Evolutionary conservation across 345 rosid genomes (phyloP).

Genomic region (Stellera chamaejasme): DNA sequence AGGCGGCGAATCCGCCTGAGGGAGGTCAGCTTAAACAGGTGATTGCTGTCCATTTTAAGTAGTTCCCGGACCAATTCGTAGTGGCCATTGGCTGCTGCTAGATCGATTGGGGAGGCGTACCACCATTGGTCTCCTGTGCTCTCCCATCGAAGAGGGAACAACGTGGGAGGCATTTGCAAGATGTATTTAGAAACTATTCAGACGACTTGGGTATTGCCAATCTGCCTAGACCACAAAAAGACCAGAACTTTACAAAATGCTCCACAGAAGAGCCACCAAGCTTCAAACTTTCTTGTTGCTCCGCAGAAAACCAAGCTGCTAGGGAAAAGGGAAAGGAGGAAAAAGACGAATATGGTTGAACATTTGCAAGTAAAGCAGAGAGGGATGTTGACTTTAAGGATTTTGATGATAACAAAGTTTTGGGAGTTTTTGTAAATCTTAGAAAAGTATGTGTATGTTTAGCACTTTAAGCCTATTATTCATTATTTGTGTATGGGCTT

Average conservation of each 20-base stretch:
- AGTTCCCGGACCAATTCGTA: conserved; percentile 85
- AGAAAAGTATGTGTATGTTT: too few relatives aligned
- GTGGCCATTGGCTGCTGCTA: conserved; percentile 92
- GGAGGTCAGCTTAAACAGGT: conserved; percentile 88
- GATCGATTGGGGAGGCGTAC: conserved; percentile 93
- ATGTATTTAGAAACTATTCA: neutral
- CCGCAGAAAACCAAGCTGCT: neutral
- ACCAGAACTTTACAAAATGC: neutral
- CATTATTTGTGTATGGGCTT: too few relatives aligned
- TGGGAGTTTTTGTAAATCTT: too few relatives aligned
- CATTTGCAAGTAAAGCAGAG: conserved; percentile 10
- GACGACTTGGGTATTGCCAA: neutral
- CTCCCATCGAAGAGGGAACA: conserved; percentile 91
- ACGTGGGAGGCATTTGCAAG: conserved; percentile 46
- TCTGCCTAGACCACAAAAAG: neutral
- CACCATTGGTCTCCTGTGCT: conserved; percentile 98
- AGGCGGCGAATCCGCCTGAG: conserved; percentile 90
- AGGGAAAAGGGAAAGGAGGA: neutral
- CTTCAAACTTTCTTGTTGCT: too few relatives aligned
- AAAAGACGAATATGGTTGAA: conserved; percentile 2
- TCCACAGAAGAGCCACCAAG: neutral
- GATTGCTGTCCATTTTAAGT: conserved; percentile 69
- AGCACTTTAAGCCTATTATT: too few relatives aligned
- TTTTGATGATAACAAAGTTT: too few relatives aligned
- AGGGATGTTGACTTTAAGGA: too few relatives aligned